These are phyloP conservation scores for Clarireedia homoeocarpa DNA, from an alignment of 2,329 filamentous ascomycete species.

Conservation along the genomic window DNA sequence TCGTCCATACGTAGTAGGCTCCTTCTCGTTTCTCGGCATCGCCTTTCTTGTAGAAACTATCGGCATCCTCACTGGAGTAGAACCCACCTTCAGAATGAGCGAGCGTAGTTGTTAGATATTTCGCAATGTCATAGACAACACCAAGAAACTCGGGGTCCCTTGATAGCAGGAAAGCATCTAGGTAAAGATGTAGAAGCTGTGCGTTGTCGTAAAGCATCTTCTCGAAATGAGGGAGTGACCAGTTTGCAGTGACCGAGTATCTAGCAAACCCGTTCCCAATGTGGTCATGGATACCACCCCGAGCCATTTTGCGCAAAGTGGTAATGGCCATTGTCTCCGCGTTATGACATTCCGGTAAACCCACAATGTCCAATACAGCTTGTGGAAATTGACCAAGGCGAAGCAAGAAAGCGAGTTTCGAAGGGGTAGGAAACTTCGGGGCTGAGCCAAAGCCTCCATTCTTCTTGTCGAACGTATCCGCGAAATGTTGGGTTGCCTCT, in stretches of 20 bases:
- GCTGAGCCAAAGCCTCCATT: slow-evolving; percentile 73
- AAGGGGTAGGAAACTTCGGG: slow-evolving; percentile 85
- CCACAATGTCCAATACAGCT: slow-evolving; percentile 80
- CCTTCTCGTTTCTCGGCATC: slow-evolving; percentile 82
- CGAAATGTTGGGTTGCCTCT: slow-evolving; percentile 77
- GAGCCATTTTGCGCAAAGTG: slow-evolving; percentile 72
- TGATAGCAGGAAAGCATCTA: slow-evolving; percentile 67
- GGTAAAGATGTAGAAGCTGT: slow-evolving; percentile 72
- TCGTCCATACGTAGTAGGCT: slow-evolving; percentile 90
- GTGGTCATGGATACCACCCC: slow-evolving; percentile 65
- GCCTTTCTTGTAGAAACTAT: slow-evolving; percentile 66
- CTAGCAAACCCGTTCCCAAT: slow-evolving; percentile 73
- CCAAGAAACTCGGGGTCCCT: slow-evolving; percentile 63
- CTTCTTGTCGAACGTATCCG: slow-evolving; percentile 67
- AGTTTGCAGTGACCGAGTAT: slow-evolving; percentile 85
- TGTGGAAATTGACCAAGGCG: slow-evolving; percentile 63
- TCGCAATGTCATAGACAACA: slow-evolving; percentile 71
- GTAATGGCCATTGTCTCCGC: slow-evolving; percentile 73
- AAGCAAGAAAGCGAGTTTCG: slow-evolving; percentile 76
- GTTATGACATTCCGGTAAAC: slow-evolving; percentile 64
- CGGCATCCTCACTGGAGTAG: slow-evolving; percentile 82
- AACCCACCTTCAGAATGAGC: slow-evolving; percentile 65
- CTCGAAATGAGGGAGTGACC: slow-evolving; percentile 93
- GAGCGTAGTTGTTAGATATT: slow-evolving; percentile 77
- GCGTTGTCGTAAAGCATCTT: slow-evolving; percentile 95